Evolutionary conservation across 768 basidiomycete species (phyloP).

Genomic region (Pholiota conissans): DNA sequence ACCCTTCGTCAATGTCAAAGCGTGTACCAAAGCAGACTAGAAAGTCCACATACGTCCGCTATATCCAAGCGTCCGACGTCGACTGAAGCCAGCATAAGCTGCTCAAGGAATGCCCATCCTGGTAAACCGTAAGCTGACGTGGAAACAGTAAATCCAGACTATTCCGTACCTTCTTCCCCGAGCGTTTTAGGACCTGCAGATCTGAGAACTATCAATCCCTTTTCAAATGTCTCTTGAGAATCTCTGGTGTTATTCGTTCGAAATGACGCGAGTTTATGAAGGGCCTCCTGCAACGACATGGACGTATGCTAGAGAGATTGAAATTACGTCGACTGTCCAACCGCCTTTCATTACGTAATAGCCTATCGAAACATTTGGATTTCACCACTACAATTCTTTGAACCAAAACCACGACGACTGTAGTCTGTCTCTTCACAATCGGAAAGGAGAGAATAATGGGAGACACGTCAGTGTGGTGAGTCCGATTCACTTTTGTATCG

Average conservation of each 20-base stretch:
- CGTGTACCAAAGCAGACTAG: slow-evolving; percentile 5
- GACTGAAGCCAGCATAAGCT: slow-evolving; percentile 74
- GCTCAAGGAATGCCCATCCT: slow-evolving; percentile 85
- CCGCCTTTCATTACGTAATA: slow-evolving; percentile 12
- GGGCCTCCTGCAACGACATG: slow-evolving; percentile 49
- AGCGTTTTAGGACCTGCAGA: slow-evolving; percentile 42
- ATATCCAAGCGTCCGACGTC: slow-evolving; percentile 73
- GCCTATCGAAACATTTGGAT: neutral
- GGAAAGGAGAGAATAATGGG: neutral
- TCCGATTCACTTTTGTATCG: neutral
- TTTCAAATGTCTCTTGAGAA: slow-evolving; percentile 60
- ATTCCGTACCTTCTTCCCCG: slow-evolving; percentile 58
- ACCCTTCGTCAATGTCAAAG: slow-evolving; percentile 27
- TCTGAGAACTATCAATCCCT: slow-evolving; percentile 51
- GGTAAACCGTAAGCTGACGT: slow-evolving; percentile 12
- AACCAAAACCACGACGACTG: neutral
- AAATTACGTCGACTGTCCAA: too few species aligned
- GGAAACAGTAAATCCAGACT: neutral
- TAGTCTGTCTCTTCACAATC: neutral
- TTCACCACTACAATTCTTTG: neutral
- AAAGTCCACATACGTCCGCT: slow-evolving; percentile 62
- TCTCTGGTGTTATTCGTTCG: slow-evolving; percentile 50
- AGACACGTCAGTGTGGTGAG: neutral
- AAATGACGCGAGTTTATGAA: slow-evolving; percentile 55
- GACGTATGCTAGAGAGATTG: neutral